Evolutionary conservation across 83 land plant genomes (phyloP).

Genomic region (Picea abies): DNA sequence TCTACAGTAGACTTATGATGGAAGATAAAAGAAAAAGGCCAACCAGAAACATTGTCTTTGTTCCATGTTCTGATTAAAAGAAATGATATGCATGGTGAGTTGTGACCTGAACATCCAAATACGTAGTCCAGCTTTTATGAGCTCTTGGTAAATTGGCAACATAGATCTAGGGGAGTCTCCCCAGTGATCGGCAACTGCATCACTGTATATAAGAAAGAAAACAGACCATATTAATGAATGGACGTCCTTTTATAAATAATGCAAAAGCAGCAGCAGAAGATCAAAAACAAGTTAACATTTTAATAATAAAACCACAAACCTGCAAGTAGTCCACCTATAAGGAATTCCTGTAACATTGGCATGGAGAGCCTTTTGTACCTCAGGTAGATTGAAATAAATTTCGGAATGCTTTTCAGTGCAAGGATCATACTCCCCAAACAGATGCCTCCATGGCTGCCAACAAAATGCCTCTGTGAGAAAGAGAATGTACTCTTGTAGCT

Average conservation of each 20-base stretch:
- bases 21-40: neutral
- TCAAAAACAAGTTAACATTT: neutral
- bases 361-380: conserved; percentile 89
- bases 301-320: conserved; percentile 27
- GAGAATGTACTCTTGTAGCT: neutral
- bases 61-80: neutral
- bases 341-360: conserved; percentile 53
- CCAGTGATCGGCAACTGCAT: conserved; percentile 48
- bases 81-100: neutral
- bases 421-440: conserved; percentile 56
- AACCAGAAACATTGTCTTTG: neutral
- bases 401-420: conserved; percentile 61
- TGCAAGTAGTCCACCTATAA: conserved; percentile 82
- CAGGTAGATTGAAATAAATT: conserved; percentile 72
- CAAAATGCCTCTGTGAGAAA: neutral
- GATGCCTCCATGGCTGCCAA: conserved; percentile 50
- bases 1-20: neutral
- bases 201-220: conserved; percentile 21
- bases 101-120: conserved; percentile 82
- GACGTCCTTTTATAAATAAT: neutral
- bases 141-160: conserved; percentile 62
- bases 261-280: neutral
- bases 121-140: conserved; percentile 54
- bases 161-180: conserved; percentile 59
- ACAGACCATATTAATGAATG: neutral